A percentile compares a stretch with the other conserved stretches of the same genome.
Conservation (phyloP, 257 asterid species). For the Avicennia marina region DNA sequence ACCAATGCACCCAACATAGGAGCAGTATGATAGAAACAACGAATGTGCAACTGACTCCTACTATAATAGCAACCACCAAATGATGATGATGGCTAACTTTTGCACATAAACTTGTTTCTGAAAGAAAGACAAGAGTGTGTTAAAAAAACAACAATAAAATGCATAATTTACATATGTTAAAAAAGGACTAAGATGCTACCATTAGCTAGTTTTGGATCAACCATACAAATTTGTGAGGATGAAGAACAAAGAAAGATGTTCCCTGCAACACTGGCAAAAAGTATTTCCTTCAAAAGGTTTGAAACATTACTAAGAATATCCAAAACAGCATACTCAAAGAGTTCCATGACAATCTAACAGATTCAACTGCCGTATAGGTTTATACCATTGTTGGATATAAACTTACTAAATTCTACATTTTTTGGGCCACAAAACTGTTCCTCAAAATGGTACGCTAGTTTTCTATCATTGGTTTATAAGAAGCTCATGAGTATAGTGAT, state of each 20-base stretch:
- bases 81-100: conserved; percentile 43
- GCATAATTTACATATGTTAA: neutral
- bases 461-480: neutral
- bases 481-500: too few relatives aligned
- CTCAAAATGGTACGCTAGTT: neutral
- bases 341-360: too few relatives aligned
- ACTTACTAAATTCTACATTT: neutral
- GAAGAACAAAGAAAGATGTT: conserved; percentile 73
- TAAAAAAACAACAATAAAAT: too few relatives aligned
- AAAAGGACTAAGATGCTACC: conserved; percentile 37
- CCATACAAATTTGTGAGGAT: conserved; percentile 54
- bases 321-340: neutral
- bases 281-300: conserved; percentile 6
- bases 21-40: conserved; percentile 44
- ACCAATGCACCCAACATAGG: conserved; percentile 65
- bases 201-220: conserved; percentile 46
- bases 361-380: too few relatives aligned
- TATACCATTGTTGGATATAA: too few relatives aligned
- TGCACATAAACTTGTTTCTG: conserved; percentile 47
- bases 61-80: conserved; percentile 39
- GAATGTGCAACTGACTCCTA: conserved; percentile 58
- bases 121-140: conserved; percentile 14
- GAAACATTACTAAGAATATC: neutral
- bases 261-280: conserved; percentile 69
- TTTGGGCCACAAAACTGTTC: neutral